Evolutionary conservation across 1,284 basidiomycete genomes (phyloP).

Genomic region (Fistulinella cinereoalba): DNA sequence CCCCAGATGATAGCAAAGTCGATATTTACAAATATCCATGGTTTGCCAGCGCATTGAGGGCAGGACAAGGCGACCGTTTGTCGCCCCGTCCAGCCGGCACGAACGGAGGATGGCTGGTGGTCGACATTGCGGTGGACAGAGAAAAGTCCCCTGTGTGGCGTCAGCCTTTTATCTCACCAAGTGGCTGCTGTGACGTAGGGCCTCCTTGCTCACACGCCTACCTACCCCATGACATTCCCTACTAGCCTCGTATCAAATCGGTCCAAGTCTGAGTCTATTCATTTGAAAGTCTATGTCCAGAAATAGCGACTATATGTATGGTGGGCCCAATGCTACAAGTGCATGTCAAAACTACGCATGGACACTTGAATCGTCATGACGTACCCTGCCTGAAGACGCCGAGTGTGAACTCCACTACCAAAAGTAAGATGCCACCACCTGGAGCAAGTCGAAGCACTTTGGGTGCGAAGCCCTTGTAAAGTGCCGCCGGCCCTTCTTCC

Average conservation of each 20-base stretch:
- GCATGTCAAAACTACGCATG: background rate
- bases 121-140: conserved; percentile 25
- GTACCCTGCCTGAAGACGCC: conserved; percentile 70
- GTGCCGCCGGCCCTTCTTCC: conserved; percentile 85
- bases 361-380: conserved; percentile 22
- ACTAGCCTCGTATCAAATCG: background rate
- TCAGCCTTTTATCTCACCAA: conserved; percentile 18
- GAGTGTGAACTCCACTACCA: conserved; percentile 86
- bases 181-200: too few species aligned
- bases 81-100: conserved; percentile 30
- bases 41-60: conserved; percentile 47
- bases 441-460: conserved; percentile 88
- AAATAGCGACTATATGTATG: conserved; percentile 30
- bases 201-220: conserved; percentile 18
- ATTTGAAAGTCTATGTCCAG: conserved; percentile 1
- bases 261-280: conserved; percentile 2
- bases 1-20: conserved; percentile 29
- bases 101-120: conserved; percentile 38
- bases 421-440: conserved; percentile 90
- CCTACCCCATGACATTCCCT: background rate
- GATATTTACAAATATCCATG: conserved; percentile 46
- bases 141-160: conserved; percentile 20
- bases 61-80: conserved; percentile 49
- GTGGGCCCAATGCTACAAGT: conserved; percentile 32
- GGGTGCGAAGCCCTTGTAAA: conserved; percentile 94